A percentile compares a stretch with the other conserved stretches of the same genome.
Evolutionary conservation across 306 rosid species (phyloP).

Genomic region (Luffa aegyptiaca): DNA sequence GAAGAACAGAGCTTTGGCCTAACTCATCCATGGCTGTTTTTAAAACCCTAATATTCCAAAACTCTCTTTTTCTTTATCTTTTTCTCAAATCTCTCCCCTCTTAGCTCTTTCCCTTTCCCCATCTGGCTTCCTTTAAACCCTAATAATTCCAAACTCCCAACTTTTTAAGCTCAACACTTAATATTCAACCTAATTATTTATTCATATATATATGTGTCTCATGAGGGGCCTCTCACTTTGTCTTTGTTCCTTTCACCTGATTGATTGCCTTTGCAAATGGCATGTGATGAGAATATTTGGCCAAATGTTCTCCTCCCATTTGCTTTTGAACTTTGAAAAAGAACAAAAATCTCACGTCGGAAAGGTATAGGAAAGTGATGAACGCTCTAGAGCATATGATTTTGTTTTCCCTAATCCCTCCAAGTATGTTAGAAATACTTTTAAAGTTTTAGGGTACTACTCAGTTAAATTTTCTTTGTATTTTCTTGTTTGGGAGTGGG

Average conservation of each 20-base stretch:
- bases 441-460: too few relatives aligned
- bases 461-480: too few relatives aligned
- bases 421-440: too few relatives aligned
- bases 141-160: neutral
- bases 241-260: neutral
- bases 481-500: too few relatives aligned
- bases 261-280: neutral
- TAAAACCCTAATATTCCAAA: neutral
- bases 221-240: neutral
- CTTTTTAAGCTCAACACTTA: neutral
- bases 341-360: too few relatives aligned
- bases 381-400: too few relatives aligned
- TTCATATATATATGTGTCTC: neutral
- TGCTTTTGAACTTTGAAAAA: neutral
- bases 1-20: neutral
- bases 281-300: neutral
- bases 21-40: neutral
- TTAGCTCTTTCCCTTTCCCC: neutral
- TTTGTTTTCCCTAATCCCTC: too few relatives aligned
- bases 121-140: neutral
- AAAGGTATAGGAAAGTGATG: too few relatives aligned
- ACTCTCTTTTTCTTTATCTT: too few relatives aligned
- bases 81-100: neutral
- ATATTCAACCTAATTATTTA: neutral
- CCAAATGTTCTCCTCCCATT: neutral